Percentiles rank a stretch among this genome's conserved stretches.
These are phyloP conservation scores for Kurtzmaniella quercitrusa DNA, from an alignment of 1,139 yeast genomes.

Conservation along the genomic window DNA sequence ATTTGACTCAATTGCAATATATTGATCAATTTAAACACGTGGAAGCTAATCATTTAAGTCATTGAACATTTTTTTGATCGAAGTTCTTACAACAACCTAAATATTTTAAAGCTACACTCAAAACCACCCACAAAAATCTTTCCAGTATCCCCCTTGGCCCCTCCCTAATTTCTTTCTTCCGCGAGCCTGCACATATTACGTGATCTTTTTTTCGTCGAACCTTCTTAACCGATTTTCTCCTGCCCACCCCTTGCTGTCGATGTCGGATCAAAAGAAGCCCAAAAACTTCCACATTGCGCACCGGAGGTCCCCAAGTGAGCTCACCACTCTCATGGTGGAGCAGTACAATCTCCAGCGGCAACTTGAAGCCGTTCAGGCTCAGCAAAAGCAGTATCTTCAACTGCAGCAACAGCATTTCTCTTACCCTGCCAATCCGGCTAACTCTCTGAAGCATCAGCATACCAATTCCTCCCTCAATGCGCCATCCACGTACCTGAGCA, in stretches of 20 bases:
- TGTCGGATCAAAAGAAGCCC: constrained; percentile 20
- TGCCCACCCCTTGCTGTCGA: background rate
- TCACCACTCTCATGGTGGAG: constrained; percentile 89
- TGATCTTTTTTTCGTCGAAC: background rate
- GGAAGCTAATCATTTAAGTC: too few relatives aligned
- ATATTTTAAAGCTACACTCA: background rate
- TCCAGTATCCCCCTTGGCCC: background rate
- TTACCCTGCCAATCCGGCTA: constrained; percentile 10
- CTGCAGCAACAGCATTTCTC: constrained; percentile 46
- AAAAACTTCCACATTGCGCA: constrained; percentile 80
- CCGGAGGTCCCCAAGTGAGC: constrained; percentile 88
- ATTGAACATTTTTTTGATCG: too few relatives aligned
- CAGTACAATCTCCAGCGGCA: constrained; percentile 92
- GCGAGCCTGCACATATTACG: background rate
- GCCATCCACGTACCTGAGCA: constrained; percentile 6
- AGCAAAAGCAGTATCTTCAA: constrained; percentile 80
- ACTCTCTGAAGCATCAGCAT: constrained; percentile 15
- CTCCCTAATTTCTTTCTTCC: background rate
- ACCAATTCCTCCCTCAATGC: constrained; percentile 22
- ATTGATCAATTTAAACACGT: too few relatives aligned
- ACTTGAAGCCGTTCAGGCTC: constrained; percentile 85
- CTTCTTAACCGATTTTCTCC: background rate
- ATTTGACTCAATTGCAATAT: too few relatives aligned
- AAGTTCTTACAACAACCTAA: background rate
- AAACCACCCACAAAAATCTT: background rate